phyloP scores from a whole-genome alignment of 2,329 filamentous ascomycete genomes.

The Coleophoma eucalyptorum region DNA sequence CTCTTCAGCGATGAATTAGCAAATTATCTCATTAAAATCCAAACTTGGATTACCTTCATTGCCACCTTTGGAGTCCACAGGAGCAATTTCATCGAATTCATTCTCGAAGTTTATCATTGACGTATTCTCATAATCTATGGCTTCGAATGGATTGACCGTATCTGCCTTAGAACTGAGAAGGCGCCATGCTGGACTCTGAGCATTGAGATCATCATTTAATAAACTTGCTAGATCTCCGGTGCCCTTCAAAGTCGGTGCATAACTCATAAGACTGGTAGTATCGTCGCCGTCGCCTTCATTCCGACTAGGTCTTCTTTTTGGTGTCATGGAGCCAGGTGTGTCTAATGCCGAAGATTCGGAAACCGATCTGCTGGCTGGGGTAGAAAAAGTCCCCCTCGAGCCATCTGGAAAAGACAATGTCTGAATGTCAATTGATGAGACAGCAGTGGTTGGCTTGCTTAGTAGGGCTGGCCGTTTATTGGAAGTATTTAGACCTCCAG shows the following conservation, averaged over 20 bases:
- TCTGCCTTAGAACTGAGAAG: constrained; percentile 61
- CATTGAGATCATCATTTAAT: constrained; percentile 66
- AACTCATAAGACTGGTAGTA: constrained; percentile 44
- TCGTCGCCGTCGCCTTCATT: constrained; percentile 46
- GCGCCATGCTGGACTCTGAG: constrained; percentile 65
- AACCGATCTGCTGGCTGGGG: constrained; percentile 27
- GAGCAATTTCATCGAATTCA: constrained; percentile 76
- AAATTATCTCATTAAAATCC: no score
- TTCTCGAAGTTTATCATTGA: constrained; percentile 63
- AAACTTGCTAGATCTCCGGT: constrained; percentile 79
- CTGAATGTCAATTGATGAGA: constrained; percentile 78
- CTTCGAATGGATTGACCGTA: constrained; percentile 58
- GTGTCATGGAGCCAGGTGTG: constrained; percentile 18
- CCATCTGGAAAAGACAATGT: constrained; percentile 71
- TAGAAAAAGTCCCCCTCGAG: constrained; percentile 58
- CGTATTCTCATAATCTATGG: constrained; percentile 40
- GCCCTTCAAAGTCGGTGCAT: constrained; percentile 40
- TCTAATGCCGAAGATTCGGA: constrained; percentile 22
- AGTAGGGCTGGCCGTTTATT: constrained; percentile 33
- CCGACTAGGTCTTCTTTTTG: constrained; percentile 22
- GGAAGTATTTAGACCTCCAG: constrained; percentile 13
- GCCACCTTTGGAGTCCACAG: constrained; percentile 45
- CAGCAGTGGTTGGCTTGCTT: constrained; percentile 75
- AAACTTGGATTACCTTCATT: constrained; percentile 45
- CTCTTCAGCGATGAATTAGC: constrained; percentile 18